These are phyloP conservation scores for Jamesozyma hellenica DNA, from an alignment of 805 yeast genomes.

Conservation along the genomic window DNA sequence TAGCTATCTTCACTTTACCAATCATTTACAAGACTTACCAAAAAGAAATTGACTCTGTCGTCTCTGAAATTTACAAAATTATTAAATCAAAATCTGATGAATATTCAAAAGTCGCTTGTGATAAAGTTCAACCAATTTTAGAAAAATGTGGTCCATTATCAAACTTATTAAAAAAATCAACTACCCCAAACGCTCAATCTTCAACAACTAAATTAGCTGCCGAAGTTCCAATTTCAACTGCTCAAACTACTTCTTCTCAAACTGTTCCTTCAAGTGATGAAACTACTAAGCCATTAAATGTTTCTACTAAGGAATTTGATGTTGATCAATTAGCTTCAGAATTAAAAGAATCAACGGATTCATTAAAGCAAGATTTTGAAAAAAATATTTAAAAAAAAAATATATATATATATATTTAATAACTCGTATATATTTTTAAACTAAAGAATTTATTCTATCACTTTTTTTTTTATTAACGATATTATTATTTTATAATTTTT, in stretches of 20 bases:
- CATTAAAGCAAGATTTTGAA: conserved; percentile 27
- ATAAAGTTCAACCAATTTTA: conserved; percentile 50
- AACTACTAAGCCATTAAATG: conserved; percentile 12
- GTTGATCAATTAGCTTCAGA: conserved; percentile 16
- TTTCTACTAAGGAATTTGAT: conserved; percentile 14
- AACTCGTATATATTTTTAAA: too few relatives aligned
- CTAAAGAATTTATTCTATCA: too few relatives aligned
- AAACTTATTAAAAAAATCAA: conserved; percentile 48
- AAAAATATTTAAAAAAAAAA: conserved; percentile 3
- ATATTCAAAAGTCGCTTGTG: conserved; percentile 39
- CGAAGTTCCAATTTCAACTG: conserved; percentile 19
- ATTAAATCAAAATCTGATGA: conserved; percentile 43
- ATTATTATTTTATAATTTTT: too few relatives aligned
- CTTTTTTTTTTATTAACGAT: too few relatives aligned
- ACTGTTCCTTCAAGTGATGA: conserved; percentile 31
- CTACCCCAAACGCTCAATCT: conserved; percentile 10
- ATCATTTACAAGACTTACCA: conserved; percentile 63
- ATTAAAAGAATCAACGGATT: conserved; percentile 18
- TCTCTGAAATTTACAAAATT: conserved; percentile 36
- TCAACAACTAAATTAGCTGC: conserved; percentile 19
- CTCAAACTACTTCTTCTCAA: conserved; percentile 29
- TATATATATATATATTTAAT: too few relatives aligned
- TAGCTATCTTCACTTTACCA: conserved; percentile 66
- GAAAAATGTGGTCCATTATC: conserved; percentile 60
- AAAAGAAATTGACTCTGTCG: conserved; percentile 62